Evolutionary conservation across 352 stramenopile species (phyloP), one percentile per base, ranked within the genome.

Genomic region (Peronosclerospora sorghi): DNA sequence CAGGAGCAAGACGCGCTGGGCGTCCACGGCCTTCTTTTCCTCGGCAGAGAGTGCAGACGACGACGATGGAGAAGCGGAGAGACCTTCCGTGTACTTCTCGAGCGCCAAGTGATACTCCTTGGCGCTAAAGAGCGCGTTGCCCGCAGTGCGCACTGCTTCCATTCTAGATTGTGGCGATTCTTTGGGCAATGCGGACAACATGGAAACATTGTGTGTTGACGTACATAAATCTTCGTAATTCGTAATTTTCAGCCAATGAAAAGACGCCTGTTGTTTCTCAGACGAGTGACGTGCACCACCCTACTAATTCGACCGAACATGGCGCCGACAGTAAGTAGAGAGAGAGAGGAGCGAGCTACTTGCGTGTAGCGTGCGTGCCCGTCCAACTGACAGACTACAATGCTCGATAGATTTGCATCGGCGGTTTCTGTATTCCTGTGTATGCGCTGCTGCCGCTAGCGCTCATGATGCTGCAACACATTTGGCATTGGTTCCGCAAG

Each of bases 391-490:
- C 6, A 26, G 4, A 26, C 1, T 17, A 6, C 17, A 14, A 14
- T 41, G 1, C 4, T 4, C 12, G 29, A n/a, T 9, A 91, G 79
- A 86, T 91, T 32, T 91, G 79, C 35, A 83, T 91, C 20, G 68
- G 72, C 24, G 74, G 74, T 5, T 53, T 91, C 32, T 91, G 79
- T 36, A 78, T 91, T 49, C 76, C 79, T 6, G 52, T 77, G 45
- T 88, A 86, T 46, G 74, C 79, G 40, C 52, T 87, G 28, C 56
- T 91, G 45, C 79, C 79, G 23, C 57, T 89, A 39, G 68, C 58
- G 43, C 52, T 85, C 32, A 80, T 89, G 56, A 36, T 88, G 36
- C 57, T 88, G 13, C 71, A 86, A 53, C 62, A 53, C 8, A 36
- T 68, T 7, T 92, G 79, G 79, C 61, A 54, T 19, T 92, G 76